Evolutionary conservation across 768 basidiomycete genomes (phyloP).

Genomic region (Cystobasidium tubakii): DNA sequence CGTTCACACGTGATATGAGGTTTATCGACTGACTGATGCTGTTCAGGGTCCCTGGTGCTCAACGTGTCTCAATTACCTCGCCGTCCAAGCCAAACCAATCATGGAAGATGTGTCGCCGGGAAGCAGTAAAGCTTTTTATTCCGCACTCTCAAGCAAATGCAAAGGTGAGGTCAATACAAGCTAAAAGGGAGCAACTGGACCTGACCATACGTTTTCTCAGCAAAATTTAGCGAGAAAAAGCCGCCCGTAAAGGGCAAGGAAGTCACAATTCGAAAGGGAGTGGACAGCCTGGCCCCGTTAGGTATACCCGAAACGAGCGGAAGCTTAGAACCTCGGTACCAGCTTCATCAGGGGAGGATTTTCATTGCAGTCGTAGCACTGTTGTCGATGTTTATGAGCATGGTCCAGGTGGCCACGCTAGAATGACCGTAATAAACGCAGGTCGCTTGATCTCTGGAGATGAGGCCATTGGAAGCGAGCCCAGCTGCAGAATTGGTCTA

Average conservation of each 20-base stretch:
- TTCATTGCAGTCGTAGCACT: no score
- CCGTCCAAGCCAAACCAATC: not conserved
- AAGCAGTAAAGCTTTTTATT: not conserved
- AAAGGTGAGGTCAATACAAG: not conserved
- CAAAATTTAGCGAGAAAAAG: not conserved
- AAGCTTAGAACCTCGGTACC: not conserved
- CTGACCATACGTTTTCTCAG: constrained; percentile 1
- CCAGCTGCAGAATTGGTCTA: no score
- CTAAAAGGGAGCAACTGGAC: not conserved
- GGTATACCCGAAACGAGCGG: not conserved
- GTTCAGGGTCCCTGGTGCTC: constrained; percentile 20
- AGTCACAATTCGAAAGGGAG: not conserved
- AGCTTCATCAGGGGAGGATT: no score
- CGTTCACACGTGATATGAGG: not conserved
- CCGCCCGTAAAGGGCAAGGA: not conserved
- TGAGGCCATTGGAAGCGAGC: not conserved
- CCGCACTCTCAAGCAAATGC: constrained; percentile 6
- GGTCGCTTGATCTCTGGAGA: not conserved
- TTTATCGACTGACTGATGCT: not conserved
- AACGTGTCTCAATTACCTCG: constrained; percentile 11
- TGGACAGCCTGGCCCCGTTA: not conserved
- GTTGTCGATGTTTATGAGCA: no score
- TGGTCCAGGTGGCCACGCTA: no score
- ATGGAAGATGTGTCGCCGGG: constrained; percentile 4
- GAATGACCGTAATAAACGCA: no score